These are phyloP conservation scores for Rosa persica DNA, from an alignment of 306 rosid genomes.

Conservation along the genomic window DNA sequence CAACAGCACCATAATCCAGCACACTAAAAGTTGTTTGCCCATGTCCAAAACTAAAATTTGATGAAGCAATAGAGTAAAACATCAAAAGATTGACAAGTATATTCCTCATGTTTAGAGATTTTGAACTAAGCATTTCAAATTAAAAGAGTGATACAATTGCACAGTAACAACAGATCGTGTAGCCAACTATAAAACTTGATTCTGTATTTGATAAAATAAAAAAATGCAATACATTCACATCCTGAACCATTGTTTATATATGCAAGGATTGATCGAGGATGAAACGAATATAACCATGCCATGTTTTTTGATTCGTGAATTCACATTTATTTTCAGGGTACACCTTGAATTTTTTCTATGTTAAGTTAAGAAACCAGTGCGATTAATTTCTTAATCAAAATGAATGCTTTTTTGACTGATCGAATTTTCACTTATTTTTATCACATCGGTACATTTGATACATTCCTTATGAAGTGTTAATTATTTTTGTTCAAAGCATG, in stretches of 20 bases:
- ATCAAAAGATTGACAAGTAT: neutral
- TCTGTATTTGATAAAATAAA: too few species aligned
- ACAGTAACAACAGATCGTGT: neutral
- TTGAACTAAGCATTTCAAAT: neutral
- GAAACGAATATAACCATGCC: neutral
- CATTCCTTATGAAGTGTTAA: too few species aligned
- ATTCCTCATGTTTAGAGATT: neutral
- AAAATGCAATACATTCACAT: too few species aligned
- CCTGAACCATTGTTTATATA: neutral
- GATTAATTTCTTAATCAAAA: neutral
- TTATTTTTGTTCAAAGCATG: too few species aligned
- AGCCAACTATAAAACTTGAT: neutral
- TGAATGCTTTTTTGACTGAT: neutral
- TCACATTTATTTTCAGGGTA: neutral
- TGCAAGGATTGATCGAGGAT: neutral
- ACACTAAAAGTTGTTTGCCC: neutral
- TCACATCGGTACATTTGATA: too few species aligned
- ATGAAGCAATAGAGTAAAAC: neutral
- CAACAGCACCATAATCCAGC: neutral
- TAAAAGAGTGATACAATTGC: neutral
- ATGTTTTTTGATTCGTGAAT: neutral
- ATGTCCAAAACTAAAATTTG: neutral
- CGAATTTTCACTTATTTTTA: too few species aligned
- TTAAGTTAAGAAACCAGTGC: too few species aligned
- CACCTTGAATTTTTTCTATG: too few species aligned